A percentile compares a stretch with the other conserved stretches of the same genome.
phyloP scores from a whole-genome alignment of 768 basidiomycete genomes.

The Phaeotremella fagi region DNA sequence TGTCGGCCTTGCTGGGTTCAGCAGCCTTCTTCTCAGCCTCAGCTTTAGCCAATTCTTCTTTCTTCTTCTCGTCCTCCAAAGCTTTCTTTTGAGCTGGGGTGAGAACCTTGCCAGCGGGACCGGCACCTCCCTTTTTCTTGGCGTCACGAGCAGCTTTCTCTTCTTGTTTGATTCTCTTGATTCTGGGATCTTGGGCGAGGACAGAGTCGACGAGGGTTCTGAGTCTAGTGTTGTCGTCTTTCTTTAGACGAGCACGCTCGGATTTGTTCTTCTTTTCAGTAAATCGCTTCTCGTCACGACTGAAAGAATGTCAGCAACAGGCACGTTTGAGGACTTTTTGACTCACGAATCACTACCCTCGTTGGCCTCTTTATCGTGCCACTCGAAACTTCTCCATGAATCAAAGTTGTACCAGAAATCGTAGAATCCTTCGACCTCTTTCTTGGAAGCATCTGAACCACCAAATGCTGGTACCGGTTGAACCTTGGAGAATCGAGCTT shows the following conservation, averaged over 20 bases:
- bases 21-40: slow-evolving; percentile 60
- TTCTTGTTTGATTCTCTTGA: slow-evolving; percentile 92
- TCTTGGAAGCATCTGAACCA: slow-evolving; percentile 63
- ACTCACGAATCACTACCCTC: slow-evolving; percentile 90
- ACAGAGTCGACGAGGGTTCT: slow-evolving; percentile 81
- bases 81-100: slow-evolving; percentile 52
- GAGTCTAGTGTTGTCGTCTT: slow-evolving; percentile 89
- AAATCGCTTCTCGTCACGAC: slow-evolving; percentile 97
- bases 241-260: slow-evolving; percentile 91
- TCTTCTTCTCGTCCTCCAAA: slow-evolving; percentile 54
- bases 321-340: background rate
- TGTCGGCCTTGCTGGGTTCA: slow-evolving; percentile 46
- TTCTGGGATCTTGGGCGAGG: slow-evolving; percentile 78
- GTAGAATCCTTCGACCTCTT: slow-evolving; percentile 86
- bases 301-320: slow-evolving; percentile 43
- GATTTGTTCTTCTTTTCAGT: slow-evolving; percentile 99
- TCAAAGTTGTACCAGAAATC: slow-evolving; percentile 99
- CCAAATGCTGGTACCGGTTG: slow-evolving; percentile 82
- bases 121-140: slow-evolving; percentile 63
- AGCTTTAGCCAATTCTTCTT: slow-evolving; percentile 60
- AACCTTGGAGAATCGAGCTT: slow-evolving; percentile 82
- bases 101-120: slow-evolving; percentile 39
- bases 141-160: slow-evolving; percentile 92
- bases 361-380: slow-evolving; percentile 95
- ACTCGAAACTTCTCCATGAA: slow-evolving; percentile 96